phyloP scores from a whole-genome alignment of 768 basidiomycete genomes.

The Chalciporus piperatus region DNA sequence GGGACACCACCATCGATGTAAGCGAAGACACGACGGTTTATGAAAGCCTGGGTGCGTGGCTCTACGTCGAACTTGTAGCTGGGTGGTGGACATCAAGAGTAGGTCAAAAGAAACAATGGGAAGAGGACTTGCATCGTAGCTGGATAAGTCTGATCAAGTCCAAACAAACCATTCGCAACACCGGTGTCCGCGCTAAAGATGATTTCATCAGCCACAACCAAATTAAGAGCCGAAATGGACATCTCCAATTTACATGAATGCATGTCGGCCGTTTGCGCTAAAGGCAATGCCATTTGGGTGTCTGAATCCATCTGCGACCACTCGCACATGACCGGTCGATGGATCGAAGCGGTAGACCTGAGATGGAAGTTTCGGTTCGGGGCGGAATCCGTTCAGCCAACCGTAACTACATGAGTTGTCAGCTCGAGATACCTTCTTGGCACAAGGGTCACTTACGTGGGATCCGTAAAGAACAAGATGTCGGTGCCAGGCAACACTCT shows the following conservation, averaged over 20 bases:
- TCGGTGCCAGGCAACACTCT: constrained; percentile 68
- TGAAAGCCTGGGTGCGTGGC: constrained; percentile 47
- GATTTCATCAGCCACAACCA: constrained; percentile 5
- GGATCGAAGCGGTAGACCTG: constrained; percentile 79
- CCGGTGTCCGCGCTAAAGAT: constrained; percentile 32
- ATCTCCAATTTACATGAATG: constrained; percentile 51
- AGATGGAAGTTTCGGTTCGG: constrained; percentile 60
- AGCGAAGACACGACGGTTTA: constrained; percentile 64
- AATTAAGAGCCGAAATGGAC: constrained; percentile 2
- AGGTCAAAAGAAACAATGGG: neutral
- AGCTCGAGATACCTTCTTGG: neutral
- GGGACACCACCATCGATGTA: constrained; percentile 63
- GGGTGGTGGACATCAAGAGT: constrained; percentile 1
- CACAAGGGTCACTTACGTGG: constrained; percentile 42
- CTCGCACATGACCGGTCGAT: constrained; percentile 57
- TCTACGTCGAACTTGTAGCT: constrained; percentile 70
- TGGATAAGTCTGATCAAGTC: constrained; percentile 56
- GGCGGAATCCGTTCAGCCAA: constrained; percentile 63
- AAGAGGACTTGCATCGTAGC: constrained; percentile 58
- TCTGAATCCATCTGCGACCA: constrained; percentile 76
- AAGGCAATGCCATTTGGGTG: constrained; percentile 76
- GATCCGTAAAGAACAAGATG: constrained; percentile 76
- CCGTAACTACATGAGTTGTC: constrained; percentile 48
- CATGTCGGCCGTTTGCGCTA: constrained; percentile 56
- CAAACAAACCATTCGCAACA: constrained; percentile 41